Base-by-base conservation (phyloP, 805 yeast species). In the Candida maris region DNA sequence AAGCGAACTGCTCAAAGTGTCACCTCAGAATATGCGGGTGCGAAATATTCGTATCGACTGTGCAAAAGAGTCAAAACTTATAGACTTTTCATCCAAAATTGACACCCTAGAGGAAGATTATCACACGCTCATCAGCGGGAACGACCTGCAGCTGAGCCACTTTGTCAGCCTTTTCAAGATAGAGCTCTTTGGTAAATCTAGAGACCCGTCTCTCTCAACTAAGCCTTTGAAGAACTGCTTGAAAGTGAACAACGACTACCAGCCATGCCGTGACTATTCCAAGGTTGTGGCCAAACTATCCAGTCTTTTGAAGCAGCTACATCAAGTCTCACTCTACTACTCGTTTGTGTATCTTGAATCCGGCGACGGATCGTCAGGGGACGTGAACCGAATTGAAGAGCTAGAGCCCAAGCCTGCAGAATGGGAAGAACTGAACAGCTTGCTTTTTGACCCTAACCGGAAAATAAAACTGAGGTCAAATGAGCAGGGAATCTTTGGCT, bases 171-270 rank as follows among this genome's bases (percentile, higher is more conserved):
- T 59, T n/a, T 53, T 51, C 32, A 50, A 57, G 37, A 34, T 62
- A 13, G 48, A 50, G 18, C 34, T 53, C 26, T 59, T 61, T 38
- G 64, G 55, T 2, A 41, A 45, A 21, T 41, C 52, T 3, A 30
- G 35, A 15, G 51, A 39, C 19, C 10, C 38, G 34, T 15, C 41
- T 31, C 22, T 43, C 28, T 27, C 48, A 10, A 30, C 44, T 14
- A 52, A 50, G 32, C 34, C 42, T 19, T 25, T 58, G 26, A 60
- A 59, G 46, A 78, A 73, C 44, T 88, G 97, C 56, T 63, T 91
- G 32, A 78, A 83, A 37, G 70, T 77, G 29, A 91, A 91, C 57
- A 84, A 86, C 58, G 96, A 86, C 44, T 73, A 71, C 45, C 62
- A 62, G 19, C 62, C 59, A 3, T 87, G 95, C 57, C 76, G 79